Evolutionary conservation across 2,329 filamentous ascomycete genomes (phyloP).

Genomic region (Metarhizium anisopliae): DNA sequence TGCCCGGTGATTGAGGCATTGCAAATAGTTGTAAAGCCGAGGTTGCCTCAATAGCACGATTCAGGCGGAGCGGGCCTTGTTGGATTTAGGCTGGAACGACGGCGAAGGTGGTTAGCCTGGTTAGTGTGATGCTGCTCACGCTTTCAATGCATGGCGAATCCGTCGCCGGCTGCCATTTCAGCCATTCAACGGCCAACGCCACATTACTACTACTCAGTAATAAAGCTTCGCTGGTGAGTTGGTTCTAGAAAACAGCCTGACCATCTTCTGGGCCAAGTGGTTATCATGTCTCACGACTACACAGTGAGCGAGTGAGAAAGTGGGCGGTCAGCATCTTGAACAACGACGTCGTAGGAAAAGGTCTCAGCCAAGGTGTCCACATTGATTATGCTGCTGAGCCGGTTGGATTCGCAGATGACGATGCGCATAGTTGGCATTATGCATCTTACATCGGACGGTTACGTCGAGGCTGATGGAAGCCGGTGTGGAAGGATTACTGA

Average conservation of each 20-base stretch:
- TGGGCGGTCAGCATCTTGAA: neutral
- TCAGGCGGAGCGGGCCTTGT: neutral
- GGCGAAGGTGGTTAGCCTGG: neutral
- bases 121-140: neutral
- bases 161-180: neutral
- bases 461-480: neutral
- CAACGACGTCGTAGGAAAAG: neutral
- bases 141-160: neutral
- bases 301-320: neutral
- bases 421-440: neutral
- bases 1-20: neutral
- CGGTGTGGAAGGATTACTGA: neutral
- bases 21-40: neutral
- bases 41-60: neutral
- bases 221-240: too few species aligned
- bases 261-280: neutral
- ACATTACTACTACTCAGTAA: too few species aligned
- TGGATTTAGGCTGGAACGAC: neutral
- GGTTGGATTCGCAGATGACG: neutral
- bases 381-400: neutral
- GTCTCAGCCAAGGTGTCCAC: neutral
- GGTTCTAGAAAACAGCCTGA: too few species aligned
- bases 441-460: neutral
- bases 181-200: too few species aligned
- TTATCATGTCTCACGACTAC: neutral